Evolutionary conservation across 2,329 filamentous ascomycete species (phyloP), one percentile per base, ranked within the genome.

Genomic region (Nemania sp.): DNA sequence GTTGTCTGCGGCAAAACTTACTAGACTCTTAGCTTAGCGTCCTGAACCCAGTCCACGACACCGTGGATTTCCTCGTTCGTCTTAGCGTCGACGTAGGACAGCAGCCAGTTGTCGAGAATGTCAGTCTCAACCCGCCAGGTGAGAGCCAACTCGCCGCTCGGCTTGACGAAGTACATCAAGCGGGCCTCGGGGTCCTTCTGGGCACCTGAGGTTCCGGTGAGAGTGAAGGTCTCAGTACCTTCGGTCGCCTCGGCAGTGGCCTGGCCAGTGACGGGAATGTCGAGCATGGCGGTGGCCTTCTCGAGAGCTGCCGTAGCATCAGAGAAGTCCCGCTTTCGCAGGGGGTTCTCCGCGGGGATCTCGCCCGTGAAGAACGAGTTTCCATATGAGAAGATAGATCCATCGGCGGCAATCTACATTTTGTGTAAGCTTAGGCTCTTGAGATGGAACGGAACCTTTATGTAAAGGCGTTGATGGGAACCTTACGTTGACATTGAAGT

Each of bases 121-220:
- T 89, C 86, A 2, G 87, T 89, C 81, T 89, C 87, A 11, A 89
- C 80, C 73, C 87, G 80, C 87, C 87, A 89, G 0, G 85, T 80
- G 22, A 89, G 79, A 6, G 80, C 81, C 4, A 89, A 79, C 1
- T 73, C 78, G 54, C 82, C 82, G 47, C 86, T 82, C 0, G 79
- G 74, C 66, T 83, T 85, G 72, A 83, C 79, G 49, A 88, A 80
- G 77, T 89, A 89, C 43, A 87, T 83, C 2, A 89, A 80, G 68
- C 83, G 83, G 3, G 86, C 86, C 72, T 87, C 82, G 0, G 87
- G 87, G 66, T 88, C 85, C 38, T 81, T 81, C 24, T 82, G 77
- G 0, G 84, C 82, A 8, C 87, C 86, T 1, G 79, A 78, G 6
- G 84, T 83, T 8, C 84, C 83, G 67, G 80, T 83, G 71, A 89